These are phyloP conservation scores for Scutellaria baicalensis DNA, from an alignment of 257 asterid genomes.

Conservation along the genomic window DNA sequence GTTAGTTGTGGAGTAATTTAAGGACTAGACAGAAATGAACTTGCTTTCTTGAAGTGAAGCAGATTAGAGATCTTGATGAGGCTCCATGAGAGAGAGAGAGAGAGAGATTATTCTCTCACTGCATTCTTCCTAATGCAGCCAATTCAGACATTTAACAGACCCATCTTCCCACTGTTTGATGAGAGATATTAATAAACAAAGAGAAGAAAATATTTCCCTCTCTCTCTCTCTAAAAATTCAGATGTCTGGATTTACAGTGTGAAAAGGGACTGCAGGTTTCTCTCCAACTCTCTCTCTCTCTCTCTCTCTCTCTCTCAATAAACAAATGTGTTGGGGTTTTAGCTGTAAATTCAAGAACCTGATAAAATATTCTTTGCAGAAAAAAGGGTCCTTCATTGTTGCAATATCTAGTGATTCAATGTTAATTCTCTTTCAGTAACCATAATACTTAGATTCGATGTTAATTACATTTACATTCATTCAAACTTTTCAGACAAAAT, in stretches of 20 bases:
- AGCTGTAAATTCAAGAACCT: too few species aligned
- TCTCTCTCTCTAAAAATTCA: neutral
- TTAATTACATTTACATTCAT: neutral
- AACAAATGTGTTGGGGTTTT: slow-evolving; percentile 1
- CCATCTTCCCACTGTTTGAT: neutral
- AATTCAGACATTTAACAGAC: slow-evolving; percentile 6
- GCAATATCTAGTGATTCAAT: neutral
- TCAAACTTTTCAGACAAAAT: neutral
- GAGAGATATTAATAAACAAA: neutral
- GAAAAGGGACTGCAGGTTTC: neutral
- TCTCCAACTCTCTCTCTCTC: too few species aligned
- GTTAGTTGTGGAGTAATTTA: slow-evolving; percentile 10
- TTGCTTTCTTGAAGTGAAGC: slow-evolving; percentile 2
- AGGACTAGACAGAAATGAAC: slow-evolving; percentile 11
- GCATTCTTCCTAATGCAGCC: slow-evolving; percentile 3
- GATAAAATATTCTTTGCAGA: slow-evolving; percentile 5
- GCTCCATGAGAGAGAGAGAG: slow-evolving; percentile 7
- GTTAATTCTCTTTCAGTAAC: neutral
- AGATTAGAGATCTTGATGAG: slow-evolving; percentile 13
- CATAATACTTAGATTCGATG: neutral
- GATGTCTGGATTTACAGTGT: neutral
- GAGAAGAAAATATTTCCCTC: neutral
- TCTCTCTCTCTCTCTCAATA: neutral
- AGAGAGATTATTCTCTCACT: slow-evolving; percentile 15
- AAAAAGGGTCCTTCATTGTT: neutral